These are phyloP conservation scores for Yamadazyma dushanensis DNA, from an alignment of 1,139 yeast genomes.

Conservation along the genomic window DNA sequence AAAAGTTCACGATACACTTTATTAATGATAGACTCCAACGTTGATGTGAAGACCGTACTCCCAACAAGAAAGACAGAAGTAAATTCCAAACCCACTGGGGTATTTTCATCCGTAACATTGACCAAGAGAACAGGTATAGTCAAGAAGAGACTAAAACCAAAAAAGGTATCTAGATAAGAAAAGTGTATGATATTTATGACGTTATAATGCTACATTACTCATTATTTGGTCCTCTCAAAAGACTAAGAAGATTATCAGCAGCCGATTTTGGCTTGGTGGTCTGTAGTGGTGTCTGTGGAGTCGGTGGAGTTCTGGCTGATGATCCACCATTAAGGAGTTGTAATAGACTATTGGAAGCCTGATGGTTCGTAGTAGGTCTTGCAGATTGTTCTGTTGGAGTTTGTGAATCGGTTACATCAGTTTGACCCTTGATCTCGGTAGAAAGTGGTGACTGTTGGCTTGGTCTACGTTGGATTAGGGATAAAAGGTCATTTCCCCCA, in stretches of 20 bases:
- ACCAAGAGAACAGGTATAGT: conserved; percentile 5
- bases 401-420: no score
- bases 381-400: neutral
- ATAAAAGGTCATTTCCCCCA: conserved; percentile 17
- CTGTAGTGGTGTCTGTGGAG: conserved; percentile 3
- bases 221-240: conserved; percentile 11
- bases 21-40: conserved; percentile 9
- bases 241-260: conserved; percentile 16
- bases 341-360: conserved; percentile 10
- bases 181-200: conserved; percentile 5
- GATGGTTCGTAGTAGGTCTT: neutral
- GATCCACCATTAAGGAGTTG: conserved; percentile 9
- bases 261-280: conserved; percentile 10
- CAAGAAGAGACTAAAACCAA: conserved; percentile 9
- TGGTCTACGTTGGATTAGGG: conserved; percentile 16
- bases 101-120: neutral
- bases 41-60: neutral
- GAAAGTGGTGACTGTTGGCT: conserved; percentile 1
- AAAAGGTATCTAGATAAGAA: conserved; percentile 4
- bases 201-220: conserved; percentile 4
- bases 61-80: conserved; percentile 3
- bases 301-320: conserved; percentile 9
- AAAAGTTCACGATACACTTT: conserved; percentile 1
- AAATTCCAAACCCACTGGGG: conserved; percentile 3
- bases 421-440: no score